Base-by-base conservation (phyloP, 371 early-diverging fungal species). In the Fennellomyces sp. region DNA sequence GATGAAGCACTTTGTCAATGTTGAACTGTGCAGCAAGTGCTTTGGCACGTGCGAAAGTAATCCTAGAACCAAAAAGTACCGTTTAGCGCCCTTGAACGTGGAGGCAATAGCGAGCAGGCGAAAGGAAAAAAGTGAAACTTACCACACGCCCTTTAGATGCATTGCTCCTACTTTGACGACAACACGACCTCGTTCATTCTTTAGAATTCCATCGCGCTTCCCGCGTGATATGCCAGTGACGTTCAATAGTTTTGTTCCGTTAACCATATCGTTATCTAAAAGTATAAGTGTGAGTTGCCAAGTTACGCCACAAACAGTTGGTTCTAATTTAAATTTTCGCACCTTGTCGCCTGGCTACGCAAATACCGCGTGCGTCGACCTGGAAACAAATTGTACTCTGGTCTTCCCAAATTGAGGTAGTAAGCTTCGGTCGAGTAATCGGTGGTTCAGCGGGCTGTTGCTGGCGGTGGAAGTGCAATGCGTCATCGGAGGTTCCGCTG, bases 71-170 rank as follows among this genome's bases (percentile, higher is more conserved):
- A 89, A 76, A 31, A 88, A 76, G n/a, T n/a, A n/a, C n/a, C n/a
- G n/a, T n/a, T n/a, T n/a, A n/a, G n/a, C n/a, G n/a, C n/a, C n/a
- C n/a, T n/a, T n/a, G n/a, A n/a, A n/a, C n/a, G n/a, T n/a, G n/a
- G n/a, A n/a, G n/a, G n/a, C n/a, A n/a, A n/a, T n/a, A n/a, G n/a
- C n/a, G n/a, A n/a, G 13, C 12, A 19, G 39, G 39, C n/a, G 39
- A 39, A 28, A 33, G 27, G 23, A 35, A 36, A 35, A 54, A 21
- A 48, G 15, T 23, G 15, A 48, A 8, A 64, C 74, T 73, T 76
- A 83, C 93, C 94, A 93, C 39, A 93, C 94, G 12, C 94, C 94
- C 65, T 93, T 93, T 27, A 93, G 75, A 60, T 90, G 89, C 93
- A 93, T 92, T 2, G 92, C 88, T 13, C 94, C 94, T 1, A 89